Conservation (phyloP, 2,329 filamentous ascomycete species). For the Stagonosporopsis cucurbitacearum region DNA sequence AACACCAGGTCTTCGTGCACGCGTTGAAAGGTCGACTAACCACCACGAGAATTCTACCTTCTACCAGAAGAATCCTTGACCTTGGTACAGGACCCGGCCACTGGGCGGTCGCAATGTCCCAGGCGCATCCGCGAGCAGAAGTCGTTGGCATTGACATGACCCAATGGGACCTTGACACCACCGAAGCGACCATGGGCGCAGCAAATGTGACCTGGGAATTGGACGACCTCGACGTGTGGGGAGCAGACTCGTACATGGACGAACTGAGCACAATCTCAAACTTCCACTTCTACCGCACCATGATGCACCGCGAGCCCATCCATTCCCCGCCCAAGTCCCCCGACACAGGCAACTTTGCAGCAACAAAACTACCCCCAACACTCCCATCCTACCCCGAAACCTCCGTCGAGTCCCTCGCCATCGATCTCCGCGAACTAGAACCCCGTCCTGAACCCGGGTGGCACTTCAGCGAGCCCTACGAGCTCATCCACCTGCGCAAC, state of each 20-base stretch:
- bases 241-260: conserved; percentile 35
- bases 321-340: conserved; percentile 21
- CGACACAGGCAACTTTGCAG: background rate
- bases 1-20: conserved; percentile 67
- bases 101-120: conserved; percentile 58
- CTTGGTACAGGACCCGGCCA: conserved; percentile 59
- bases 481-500: conserved; percentile 58
- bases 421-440: conserved; percentile 32
- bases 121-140: conserved; percentile 52
- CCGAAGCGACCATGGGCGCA: conserved; percentile 45
- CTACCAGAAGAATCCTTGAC: conserved; percentile 43
- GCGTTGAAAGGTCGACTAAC: conserved; percentile 47
- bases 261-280: conserved; percentile 31
- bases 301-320: conserved; percentile 30
- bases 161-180: conserved; percentile 59
- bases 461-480: conserved; percentile 58
- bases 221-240: conserved; percentile 48
- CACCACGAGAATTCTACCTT: conserved; percentile 39
- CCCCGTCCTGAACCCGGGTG: conserved; percentile 45
- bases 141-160: conserved; percentile 59
- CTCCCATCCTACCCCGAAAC: conserved; percentile 21
- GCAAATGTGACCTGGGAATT: conserved; percentile 46
- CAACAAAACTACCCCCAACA: conserved; percentile 6
- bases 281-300: conserved; percentile 34
- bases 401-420: conserved; percentile 29